Base-by-base conservation (phyloP, 345 rosid species). In the Sisymbrium irio region DNA sequence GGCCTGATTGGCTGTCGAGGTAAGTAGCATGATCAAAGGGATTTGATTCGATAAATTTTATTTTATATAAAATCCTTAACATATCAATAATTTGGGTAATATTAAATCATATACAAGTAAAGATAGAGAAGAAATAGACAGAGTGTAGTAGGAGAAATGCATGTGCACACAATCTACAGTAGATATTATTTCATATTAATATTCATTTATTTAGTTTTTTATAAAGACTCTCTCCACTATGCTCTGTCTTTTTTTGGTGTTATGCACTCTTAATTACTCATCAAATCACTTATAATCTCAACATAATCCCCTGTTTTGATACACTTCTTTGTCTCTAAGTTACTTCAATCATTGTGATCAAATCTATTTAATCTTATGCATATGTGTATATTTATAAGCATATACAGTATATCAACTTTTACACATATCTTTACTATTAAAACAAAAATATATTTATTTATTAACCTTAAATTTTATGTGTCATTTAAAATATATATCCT, bases 131-230 rank as follows among this genome's bases (percentile, higher is more conserved):
- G 66, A 58, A 39, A 41, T 63, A 70, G 75, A 70, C 75, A 63
- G 54, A 70, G 66, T 64, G 71, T 32, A 71, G 76, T 65, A 77
- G 80, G 67, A 72, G 75, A 62, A 76, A 70, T 71, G 83, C 91
- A 89, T 86, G 88, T 87, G 95, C 82, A 80, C 87, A 49, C 74
- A 89, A 89, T 89, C 91, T 87, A 87, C 76, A 62, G 75, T 85
- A 80, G 87, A 86, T 88, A 81, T 82, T 44, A 78, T 62, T 61
- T 61, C 68, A 50, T 57, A 65, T 49, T 37, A 71, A 60, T 47
- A 71, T 60, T 35, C 13, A 32, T 41, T 40, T 75, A 8, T 20
- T 61, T 22, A 39, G 0, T 40, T 66, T 11, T 40, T 30, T 32
- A 67, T 40, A 64, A 73, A 62, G 73, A 81, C 84, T 80, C 74